Conservation (phyloP, 345 rosid genomes). For the Lumnitzera littorea region DNA sequence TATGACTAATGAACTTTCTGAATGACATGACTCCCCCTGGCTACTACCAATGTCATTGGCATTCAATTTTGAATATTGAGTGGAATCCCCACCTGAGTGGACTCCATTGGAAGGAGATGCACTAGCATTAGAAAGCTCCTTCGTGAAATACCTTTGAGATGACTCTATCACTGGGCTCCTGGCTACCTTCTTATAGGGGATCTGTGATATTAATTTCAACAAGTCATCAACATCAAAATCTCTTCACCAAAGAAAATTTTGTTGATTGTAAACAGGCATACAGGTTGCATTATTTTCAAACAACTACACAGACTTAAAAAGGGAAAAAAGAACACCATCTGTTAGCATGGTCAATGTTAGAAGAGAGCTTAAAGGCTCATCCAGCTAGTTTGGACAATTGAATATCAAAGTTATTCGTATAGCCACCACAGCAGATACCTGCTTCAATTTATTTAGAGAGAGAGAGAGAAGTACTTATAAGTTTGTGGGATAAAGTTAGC, state of each 20-base stretch:
- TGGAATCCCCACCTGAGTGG: background rate
- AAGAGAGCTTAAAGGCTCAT: too few relatives aligned
- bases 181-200: background rate
- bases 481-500: background rate
- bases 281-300: background rate
- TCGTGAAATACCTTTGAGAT: too few relatives aligned
- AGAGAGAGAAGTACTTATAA: background rate
- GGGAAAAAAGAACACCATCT: too few relatives aligned
- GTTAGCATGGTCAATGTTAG: too few relatives aligned
- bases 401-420: too few relatives aligned
- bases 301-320: too few relatives aligned
- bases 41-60: slow-evolving; percentile 1
- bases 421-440: too few relatives aligned
- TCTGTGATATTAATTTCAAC: background rate
- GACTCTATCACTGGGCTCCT: too few relatives aligned
- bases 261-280: background rate
- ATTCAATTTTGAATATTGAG: background rate
- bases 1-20: background rate
- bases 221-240: background rate
- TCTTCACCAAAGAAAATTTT: too few relatives aligned
- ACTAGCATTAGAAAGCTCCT: too few relatives aligned
- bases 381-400: too few relatives aligned
- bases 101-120: background rate
- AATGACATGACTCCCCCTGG: slow-evolving; percentile 1
- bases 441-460: background rate